A percentile compares a stretch with the other conserved stretches of the same genome.
Evolutionary conservation across 2,329 filamentous ascomycete genomes (phyloP).

Genomic region (Penicillium sp.): DNA sequence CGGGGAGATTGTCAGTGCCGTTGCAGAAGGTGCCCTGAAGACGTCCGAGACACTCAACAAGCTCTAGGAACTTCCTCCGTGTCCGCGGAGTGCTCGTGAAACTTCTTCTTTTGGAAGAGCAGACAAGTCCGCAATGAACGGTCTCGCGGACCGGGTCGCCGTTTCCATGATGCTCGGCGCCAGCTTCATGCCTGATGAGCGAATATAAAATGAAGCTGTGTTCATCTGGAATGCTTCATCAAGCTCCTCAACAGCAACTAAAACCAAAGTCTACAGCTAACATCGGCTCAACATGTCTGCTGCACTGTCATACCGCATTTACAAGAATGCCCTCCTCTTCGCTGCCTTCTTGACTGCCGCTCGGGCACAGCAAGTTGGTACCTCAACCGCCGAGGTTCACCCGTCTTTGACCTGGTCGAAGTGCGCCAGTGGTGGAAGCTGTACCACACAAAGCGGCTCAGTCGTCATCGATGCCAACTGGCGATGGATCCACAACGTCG

Average conservation of each 20-base stretch:
- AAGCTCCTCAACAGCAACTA: background rate
- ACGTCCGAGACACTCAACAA: background rate
- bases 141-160: conserved; percentile 15
- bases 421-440: conserved; percentile 54
- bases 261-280: background rate
- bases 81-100: conserved; percentile 18
- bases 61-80: conserved; percentile 16
- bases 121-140: background rate
- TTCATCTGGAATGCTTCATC: background rate
- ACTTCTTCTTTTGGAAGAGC: conserved; percentile 15
- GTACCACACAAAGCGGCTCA: conserved; percentile 53
- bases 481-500: conserved; percentile 56
- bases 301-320: conserved; percentile 22
- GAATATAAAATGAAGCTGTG: conserved; percentile 11
- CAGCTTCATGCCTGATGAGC: background rate
- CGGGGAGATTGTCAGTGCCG: background rate
- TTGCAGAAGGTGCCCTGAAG: conserved; percentile 6
- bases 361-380: conserved; percentile 35
- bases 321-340: conserved; percentile 32
- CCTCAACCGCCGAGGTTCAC: conserved; percentile 39
- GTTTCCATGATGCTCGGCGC: background rate
- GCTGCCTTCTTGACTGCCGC: conserved; percentile 26
- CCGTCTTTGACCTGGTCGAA: conserved; percentile 55
- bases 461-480: conserved; percentile 61
- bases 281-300: conserved; percentile 8